These are phyloP conservation scores for Anthracocystis setariae DNA, from an alignment of 1,284 basidiomycete species.

Conservation along the genomic window DNA sequence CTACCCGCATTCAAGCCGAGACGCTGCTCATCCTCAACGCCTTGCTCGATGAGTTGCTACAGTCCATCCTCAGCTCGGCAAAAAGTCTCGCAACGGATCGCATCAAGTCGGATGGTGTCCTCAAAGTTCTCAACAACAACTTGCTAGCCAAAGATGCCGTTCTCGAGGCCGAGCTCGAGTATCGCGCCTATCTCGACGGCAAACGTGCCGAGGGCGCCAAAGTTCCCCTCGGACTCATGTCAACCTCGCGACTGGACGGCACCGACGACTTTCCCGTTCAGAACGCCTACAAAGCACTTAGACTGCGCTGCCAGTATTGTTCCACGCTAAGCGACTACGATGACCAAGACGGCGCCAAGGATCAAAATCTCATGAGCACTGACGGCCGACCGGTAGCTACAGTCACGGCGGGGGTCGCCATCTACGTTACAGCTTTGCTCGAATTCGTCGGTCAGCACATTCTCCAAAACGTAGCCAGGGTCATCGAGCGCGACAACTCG, in stretches of 20 bases:
- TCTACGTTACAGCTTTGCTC: slow-evolving; percentile 63
- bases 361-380: slow-evolving; percentile 62
- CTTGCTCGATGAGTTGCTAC: slow-evolving; percentile 60
- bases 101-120: slow-evolving; percentile 62
- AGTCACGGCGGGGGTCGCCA: slow-evolving; percentile 60
- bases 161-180: slow-evolving; percentile 62
- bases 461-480: slow-evolving; percentile 53
- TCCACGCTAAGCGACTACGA: slow-evolving; percentile 57
- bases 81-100: slow-evolving; percentile 58
- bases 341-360: slow-evolving; percentile 44
- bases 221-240: slow-evolving; percentile 59
- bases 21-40: slow-evolving; percentile 56
- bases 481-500: slow-evolving; percentile 64
- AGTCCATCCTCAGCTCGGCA: slow-evolving; percentile 55
- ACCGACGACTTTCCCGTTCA: slow-evolving; percentile 57
- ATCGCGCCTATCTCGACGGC: slow-evolving; percentile 56
- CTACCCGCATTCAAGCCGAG: slow-evolving; percentile 61
- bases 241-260: slow-evolving; percentile 59
- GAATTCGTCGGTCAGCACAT: slow-evolving; percentile 60
- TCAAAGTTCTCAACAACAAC: slow-evolving; percentile 57
- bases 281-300: slow-evolving; percentile 56
- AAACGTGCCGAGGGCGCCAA: slow-evolving; percentile 59
- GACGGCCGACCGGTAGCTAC: slow-evolving; percentile 64
- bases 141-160: slow-evolving; percentile 61
- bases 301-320: slow-evolving; percentile 58